These are phyloP conservation scores for Coemansia sp. DNA, from an alignment of 192 early-diverging fungal genomes.

Conservation along the genomic window DNA sequence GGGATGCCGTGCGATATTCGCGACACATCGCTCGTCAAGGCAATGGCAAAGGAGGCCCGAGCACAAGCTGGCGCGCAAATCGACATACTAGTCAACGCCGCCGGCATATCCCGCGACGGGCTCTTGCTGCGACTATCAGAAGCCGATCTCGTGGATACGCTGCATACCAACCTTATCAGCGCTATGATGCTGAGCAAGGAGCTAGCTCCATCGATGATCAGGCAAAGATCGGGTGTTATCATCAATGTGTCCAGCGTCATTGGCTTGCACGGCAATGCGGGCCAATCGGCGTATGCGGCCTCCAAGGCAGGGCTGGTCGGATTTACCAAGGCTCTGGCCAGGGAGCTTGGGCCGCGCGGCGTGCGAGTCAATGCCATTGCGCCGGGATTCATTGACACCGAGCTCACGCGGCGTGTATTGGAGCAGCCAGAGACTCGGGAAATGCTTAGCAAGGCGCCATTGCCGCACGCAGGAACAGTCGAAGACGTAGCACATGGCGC, in stretches of 20 bases:
- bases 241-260: conserved; percentile 87
- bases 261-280: conserved; percentile 57
- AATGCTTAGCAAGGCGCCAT: conserved; percentile 29
- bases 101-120: conserved; percentile 61
- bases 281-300: conserved; percentile 73
- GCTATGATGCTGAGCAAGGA: conserved; percentile 63
- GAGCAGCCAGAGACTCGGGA: conserved; percentile 11
- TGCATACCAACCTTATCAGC: conserved; percentile 73
- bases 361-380: conserved; percentile 84
- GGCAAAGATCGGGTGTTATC: conserved; percentile 59
- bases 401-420: conserved; percentile 20
- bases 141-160: conserved; percentile 58
- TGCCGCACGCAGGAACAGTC: conserved; percentile 13
- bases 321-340: conserved; percentile 82
- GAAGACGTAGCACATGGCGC: conserved; percentile 46
- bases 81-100: conserved; percentile 36
- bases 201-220: conserved; percentile 25
- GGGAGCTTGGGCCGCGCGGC: conserved; percentile 71
- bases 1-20: conserved; percentile 20
- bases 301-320: conserved; percentile 87
- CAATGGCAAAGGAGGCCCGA: neutral
- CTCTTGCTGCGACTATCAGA: conserved; percentile 54
- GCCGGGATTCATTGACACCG: conserved; percentile 86
- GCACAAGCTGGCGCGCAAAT: neutral
- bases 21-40: neutral